phyloP scores from a whole-genome alignment of 78 protist species.

The Pigoraptor vietnamica region DNA sequence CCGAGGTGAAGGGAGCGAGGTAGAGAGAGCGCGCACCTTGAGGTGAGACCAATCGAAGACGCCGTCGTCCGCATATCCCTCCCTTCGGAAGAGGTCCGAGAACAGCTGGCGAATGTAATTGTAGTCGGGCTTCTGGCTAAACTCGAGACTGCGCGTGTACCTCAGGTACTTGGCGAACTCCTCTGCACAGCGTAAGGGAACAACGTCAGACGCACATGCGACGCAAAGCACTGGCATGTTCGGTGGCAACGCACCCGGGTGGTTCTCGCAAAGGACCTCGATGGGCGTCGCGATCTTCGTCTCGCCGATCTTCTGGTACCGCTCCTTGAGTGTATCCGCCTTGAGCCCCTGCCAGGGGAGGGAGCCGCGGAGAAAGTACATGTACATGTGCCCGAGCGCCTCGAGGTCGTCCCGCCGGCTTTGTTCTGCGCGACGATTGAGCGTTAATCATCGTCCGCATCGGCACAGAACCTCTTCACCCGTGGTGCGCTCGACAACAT shows the following conservation, averaged over 20 bases:
- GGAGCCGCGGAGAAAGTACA: slow-evolving; percentile 62
- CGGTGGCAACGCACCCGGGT: slow-evolving; percentile 19
- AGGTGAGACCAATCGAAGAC: not conserved
- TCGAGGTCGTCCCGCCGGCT: slow-evolving; percentile 93
- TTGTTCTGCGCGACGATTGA: slow-evolving; percentile 56
- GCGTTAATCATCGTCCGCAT: not conserved
- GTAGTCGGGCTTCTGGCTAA: slow-evolving; percentile 78
- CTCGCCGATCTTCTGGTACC: slow-evolving; percentile 56
- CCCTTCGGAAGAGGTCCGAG: slow-evolving; percentile 37
- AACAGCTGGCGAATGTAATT: slow-evolving; percentile 51
- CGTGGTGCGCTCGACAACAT: not conserved
- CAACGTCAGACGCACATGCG: not conserved
- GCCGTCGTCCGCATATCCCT: slow-evolving; percentile 22
- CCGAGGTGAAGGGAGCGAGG: too few species aligned
- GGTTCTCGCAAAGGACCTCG: slow-evolving; percentile 48
- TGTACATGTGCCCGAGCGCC: slow-evolving; percentile 73
- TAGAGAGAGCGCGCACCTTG: not conserved
- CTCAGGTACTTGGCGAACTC: slow-evolving; percentile 68
- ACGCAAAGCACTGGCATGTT: not conserved
- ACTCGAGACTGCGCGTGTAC: slow-evolving; percentile 58
- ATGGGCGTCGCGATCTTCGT: slow-evolving; percentile 55
- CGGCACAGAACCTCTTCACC: not conserved
- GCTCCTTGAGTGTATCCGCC: slow-evolving; percentile 52
- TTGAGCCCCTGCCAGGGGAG: slow-evolving; percentile 81
- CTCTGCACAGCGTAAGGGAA: not conserved